Base-by-base conservation (phyloP, 345 rosid genomes). In the Gossypium arboreum region DNA sequence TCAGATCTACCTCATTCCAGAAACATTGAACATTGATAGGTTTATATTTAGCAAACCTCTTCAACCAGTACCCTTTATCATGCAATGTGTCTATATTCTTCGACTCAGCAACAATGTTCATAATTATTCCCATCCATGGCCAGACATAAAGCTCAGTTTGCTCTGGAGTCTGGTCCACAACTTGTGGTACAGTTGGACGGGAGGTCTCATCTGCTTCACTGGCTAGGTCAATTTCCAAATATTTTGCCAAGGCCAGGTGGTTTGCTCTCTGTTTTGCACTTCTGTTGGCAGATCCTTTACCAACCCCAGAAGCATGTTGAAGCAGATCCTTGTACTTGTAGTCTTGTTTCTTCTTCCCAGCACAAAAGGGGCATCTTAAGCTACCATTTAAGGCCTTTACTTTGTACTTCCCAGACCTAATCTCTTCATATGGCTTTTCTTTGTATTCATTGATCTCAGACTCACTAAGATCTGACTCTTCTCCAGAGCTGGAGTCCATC, bases 261-360 rank as follows among this genome's bases (percentile, higher is more conserved):
- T 87, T 84, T 41, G 90, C 98, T 83, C 88, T 94, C 51, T 84
- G 97, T 63, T 84, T 87, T n/a, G 83, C 90, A 68, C 84, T 92
- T 80, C 92, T 80, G 73, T 85, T 85, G 3, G 97, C 75, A 63
- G 97, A 91, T 44, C 94, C 98, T 80, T 85, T 92, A 22, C 86
- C 88, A 63, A 92, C 95, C 45, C 97, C 98, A 2, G 95, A 80
- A 24, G 97, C 97, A 85, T 94, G 98, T 62, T 91, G 93, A 73
- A 87, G 86, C 69, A 92, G 76, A 65, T 92, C 97, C 79, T 92
- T 91, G 73, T 73, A 87, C 84, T 90, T 88, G 85, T 94, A 91
- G 22, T 85, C 85, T 55, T 88, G 97, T 75, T 91, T 94, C 86
- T 94, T 94, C 87, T 94, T 94, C 60, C 97, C 98, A 0, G 86